phyloP scores from a whole-genome alignment of 495 filamentous ascomycete genomes.

The Collariella sp. region DNA sequence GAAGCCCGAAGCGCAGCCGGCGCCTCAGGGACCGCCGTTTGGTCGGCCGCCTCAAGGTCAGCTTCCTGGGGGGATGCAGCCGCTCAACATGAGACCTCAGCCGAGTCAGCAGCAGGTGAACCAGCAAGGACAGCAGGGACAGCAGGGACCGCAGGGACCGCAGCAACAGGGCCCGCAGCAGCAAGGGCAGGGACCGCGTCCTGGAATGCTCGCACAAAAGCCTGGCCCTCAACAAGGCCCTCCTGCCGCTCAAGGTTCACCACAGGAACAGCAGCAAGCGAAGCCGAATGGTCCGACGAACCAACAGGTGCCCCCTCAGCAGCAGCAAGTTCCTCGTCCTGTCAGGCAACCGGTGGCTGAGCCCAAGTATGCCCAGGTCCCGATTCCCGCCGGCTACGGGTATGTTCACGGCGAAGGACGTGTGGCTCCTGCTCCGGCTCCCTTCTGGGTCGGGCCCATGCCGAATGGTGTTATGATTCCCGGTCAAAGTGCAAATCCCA shows the following conservation, averaged over 20 bases:
- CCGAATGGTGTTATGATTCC: not conserved
- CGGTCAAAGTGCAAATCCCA: not conserved
- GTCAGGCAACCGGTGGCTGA: slow-evolving; percentile 15
- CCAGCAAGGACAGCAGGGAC: not conserved
- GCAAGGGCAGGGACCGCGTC: slow-evolving; percentile 3
- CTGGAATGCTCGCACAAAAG: not conserved
- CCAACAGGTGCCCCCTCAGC: not conserved
- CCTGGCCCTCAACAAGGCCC: not conserved
- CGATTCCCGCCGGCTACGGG: slow-evolving; percentile 40
- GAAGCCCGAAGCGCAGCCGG: slow-evolving; percentile 4
- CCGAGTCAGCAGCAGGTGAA: slow-evolving; percentile 6
- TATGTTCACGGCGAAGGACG: slow-evolving; percentile 39
- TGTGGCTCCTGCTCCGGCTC: slow-evolving; percentile 28
- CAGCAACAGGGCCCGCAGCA: no score
- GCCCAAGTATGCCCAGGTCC: slow-evolving; percentile 37
- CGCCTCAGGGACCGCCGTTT: slow-evolving; percentile 4
- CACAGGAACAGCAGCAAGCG: not conserved
- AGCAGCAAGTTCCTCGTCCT: slow-evolving; percentile 2
- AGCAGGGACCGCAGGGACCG: not conserved
- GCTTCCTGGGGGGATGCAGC: not conserved
- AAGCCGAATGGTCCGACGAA: not conserved
- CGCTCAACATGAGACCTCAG: not conserved
- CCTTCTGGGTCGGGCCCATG: slow-evolving; percentile 28
- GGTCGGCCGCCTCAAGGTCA: slow-evolving; percentile 13
- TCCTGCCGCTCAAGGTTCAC: not conserved